A percentile compares a stretch with the other conserved stretches of the same genome.
Conservation (phyloP, 148 eudicot genomes). For the Spergularia bocconei region DNA sequence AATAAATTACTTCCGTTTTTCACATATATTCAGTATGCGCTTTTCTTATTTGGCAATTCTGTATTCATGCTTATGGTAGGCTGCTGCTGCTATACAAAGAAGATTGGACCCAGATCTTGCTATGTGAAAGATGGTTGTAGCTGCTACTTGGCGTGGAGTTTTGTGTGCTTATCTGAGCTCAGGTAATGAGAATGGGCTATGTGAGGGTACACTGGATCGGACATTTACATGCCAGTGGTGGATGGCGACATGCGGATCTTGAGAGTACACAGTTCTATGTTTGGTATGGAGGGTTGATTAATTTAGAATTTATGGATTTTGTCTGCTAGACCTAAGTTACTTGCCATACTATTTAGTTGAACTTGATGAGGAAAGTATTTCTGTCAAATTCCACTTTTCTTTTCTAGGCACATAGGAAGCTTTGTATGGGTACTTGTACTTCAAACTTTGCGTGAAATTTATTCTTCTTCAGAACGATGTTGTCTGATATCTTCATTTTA, state of each 20-base stretch:
- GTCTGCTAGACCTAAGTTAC: neutral
- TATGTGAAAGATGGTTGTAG: slow-evolving; percentile 37
- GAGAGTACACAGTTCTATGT: neutral
- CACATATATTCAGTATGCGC: neutral
- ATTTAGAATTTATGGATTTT: neutral
- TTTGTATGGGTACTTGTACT: neutral
- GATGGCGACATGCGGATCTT: slow-evolving; percentile 4
- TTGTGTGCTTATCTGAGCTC: neutral
- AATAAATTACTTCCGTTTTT: neutral
- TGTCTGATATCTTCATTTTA: neutral
- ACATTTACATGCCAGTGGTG: neutral
- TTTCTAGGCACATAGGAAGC: neutral
- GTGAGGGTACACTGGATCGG: slow-evolving; percentile 9
- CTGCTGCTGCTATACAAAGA: slow-evolving; percentile 89
- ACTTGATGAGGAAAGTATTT: neutral
- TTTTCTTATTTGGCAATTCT: neutral
- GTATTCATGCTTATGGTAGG: slow-evolving; percentile 38
- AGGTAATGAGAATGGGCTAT: neutral
- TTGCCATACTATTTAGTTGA: slow-evolving; percentile 1
- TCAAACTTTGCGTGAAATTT: neutral
- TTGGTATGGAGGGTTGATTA: slow-evolving; percentile 5
- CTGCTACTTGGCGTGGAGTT: slow-evolving; percentile 10
- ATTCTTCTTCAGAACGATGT: neutral
- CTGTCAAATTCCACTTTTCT: neutral
- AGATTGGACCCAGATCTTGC: slow-evolving; percentile 83